These are phyloP conservation scores for Verticillium albo-atrum DNA, from an alignment of 2,329 filamentous ascomycete species.

Conservation along the genomic window DNA sequence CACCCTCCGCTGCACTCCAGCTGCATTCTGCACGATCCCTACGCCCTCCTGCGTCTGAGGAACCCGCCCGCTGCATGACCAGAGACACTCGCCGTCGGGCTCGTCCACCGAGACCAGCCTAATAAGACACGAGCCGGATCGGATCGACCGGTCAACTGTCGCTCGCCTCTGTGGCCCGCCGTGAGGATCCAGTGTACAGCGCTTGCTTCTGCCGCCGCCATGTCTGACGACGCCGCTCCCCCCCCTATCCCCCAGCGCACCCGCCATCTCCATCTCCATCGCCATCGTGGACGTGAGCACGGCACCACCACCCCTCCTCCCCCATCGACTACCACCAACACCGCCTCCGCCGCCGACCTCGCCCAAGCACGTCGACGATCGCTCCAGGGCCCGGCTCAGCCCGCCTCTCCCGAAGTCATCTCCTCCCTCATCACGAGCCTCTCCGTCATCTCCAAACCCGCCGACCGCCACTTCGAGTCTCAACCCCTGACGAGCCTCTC, in stretches of 20 bases:
- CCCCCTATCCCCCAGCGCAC: slow-evolving; percentile 14
- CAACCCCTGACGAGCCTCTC: slow-evolving; percentile 33
- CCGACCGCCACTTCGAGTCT: slow-evolving; percentile 65
- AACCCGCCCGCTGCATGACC: neutral
- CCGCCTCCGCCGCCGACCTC: neutral
- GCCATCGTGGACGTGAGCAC: slow-evolving; percentile 10
- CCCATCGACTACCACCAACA: neutral
- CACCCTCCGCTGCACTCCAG: neutral
- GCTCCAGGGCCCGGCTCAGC: slow-evolving; percentile 18
- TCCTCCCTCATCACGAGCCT: slow-evolving; percentile 66
- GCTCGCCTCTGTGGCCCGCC: too few relatives aligned
- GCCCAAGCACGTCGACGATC: slow-evolving; percentile 3
- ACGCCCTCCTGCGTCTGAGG: neutral
- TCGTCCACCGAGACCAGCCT: neutral
- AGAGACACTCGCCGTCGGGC: neutral
- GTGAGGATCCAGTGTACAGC: neutral
- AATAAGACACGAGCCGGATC: neutral
- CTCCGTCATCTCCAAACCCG: slow-evolving; percentile 63
- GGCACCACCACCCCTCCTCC: neutral
- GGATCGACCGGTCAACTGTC: neutral
- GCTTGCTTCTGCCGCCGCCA: neutral
- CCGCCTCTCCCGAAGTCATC: slow-evolving; percentile 65
- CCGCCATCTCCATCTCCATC: slow-evolving; percentile 7
- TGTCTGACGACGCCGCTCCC: slow-evolving; percentile 4
- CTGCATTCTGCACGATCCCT: neutral